These are phyloP conservation scores for Podospora pseudoanserina DNA, from an alignment of 495 filamentous ascomycete species.

Conservation along the genomic window DNA sequence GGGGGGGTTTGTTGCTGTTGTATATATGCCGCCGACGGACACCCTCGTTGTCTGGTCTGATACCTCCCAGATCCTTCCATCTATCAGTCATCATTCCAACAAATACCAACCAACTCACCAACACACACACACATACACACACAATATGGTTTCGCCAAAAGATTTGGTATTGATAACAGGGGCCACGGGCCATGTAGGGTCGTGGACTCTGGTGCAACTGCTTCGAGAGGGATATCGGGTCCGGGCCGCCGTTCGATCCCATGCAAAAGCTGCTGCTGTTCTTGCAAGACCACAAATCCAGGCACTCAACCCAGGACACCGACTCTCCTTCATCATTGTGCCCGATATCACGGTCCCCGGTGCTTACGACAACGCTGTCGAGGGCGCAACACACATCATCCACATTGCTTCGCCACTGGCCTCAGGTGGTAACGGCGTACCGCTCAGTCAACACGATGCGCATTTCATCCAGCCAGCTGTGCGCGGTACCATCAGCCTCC, in stretches of 20 bases:
- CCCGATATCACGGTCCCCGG: constrained; percentile 44
- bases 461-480: constrained; percentile 69
- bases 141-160: constrained; percentile 18
- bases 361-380: constrained; percentile 46
- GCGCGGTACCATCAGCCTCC: constrained; percentile 68
- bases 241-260: constrained; percentile 44
- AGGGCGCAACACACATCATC: constrained; percentile 47
- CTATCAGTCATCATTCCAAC: not conserved
- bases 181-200: constrained; percentile 48
- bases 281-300: constrained; percentile 30
- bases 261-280: constrained; percentile 30
- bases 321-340: constrained; percentile 43
- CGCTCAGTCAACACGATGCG: constrained; percentile 44
- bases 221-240: constrained; percentile 42
- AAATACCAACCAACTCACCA: not conserved
- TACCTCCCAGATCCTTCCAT: not conserved
- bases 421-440: constrained; percentile 44
- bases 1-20: not conserved
- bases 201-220: constrained; percentile 36
- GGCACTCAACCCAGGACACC: constrained; percentile 26
- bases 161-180: constrained; percentile 45
- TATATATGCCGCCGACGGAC: not conserved
- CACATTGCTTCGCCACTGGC: constrained; percentile 56
- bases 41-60: not conserved
- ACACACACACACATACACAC: not conserved